Evolutionary conservation across 768 basidiomycete species (phyloP), one percentile per base, ranked within the genome.

Genomic region (Lactarius pseudohatsudake): DNA sequence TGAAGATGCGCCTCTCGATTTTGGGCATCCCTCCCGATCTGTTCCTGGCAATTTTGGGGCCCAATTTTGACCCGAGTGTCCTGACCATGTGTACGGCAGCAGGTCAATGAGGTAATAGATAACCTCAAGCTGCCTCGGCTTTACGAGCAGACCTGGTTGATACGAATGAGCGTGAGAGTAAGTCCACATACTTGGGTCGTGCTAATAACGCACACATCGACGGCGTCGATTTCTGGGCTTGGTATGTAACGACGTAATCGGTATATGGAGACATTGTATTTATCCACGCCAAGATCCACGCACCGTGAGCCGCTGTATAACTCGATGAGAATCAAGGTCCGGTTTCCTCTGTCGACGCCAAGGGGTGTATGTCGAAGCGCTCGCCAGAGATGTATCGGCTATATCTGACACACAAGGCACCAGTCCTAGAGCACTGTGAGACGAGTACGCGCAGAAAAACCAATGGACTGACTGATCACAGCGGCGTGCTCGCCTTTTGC

Each of bases 1-100:
- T 34, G 32, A 36, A 50, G 60, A 53, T 61, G 60, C 3, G 20
- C 8, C 60, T 34, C 45, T 34, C 45, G 3, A 53, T 53, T 13
- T 53, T 26, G 47, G 22, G 22, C n/a, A 50, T 13, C n/a, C 47
- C 47, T 50, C 16, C 36, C 22, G 54, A 61, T 32, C 26, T 50
- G 28, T 66, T 58, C 55, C 57, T 45, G 61, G 20, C 7, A 11
- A 54, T 62, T 58, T 64, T 9, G 26, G 65, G 47, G 61, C 45
- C 38, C n/a, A 41, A 10, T 36, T 63, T 40, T 0, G 40, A 59
- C n/a, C n/a, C n/a, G n/a, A n/a, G n/a, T n/a, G n/a, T n/a, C 47
- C 40, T 59, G 53, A n/a, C 28, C 41, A 32, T 55, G 38, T 36
- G 61, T 64, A 45, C 22, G 61, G 66, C 66, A 63, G 53, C 58